Base-by-base conservation (phyloP, 129 eudicot genomes). In the Pseudognaphalium luteoalbum region DNA sequence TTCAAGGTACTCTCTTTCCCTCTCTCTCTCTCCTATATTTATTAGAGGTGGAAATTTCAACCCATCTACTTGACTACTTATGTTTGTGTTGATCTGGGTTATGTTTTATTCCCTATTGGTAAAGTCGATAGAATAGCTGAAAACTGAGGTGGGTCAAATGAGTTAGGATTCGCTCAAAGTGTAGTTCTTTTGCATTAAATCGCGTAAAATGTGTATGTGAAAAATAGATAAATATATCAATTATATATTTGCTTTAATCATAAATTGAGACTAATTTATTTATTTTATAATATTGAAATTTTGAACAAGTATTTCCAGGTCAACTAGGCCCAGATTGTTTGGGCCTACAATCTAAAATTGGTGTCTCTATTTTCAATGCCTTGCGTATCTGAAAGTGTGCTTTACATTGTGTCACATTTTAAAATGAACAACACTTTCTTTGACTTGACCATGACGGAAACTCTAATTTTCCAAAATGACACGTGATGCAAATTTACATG, bases 1-100 rank as follows among this genome's bases (percentile, higher is more conserved):
- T 94, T 94, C 76, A 94, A 91, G 98, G 98, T 91, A 91, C 41
- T 61, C 32, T 71, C 60, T 28, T 34, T 42, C 20, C 8, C 11
- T 59, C 50, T 54, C 51, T 63, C 39, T 62, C 58, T 51, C 58
- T 51, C n/a, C 22, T 63, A 29, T 30, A 30, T 6, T 30, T 5
- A 4, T 29, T 30, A n/a, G 62, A n/a, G 12, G 22, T 5, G 3
- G 22, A 1, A 20, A 57, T 11, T 20, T 28, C 33, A 25, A 61
- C 34, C 34, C n/a, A 17, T 7, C 22, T 22, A 9, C 14, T 22
- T 60, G 5, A 2, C 22, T 22, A 9, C 14, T 22, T 60, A 21
- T 22, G 34, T 34, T 22, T 7, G 17, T 60, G 28, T 20, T 25
- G 28, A 25, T 25, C 28, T 25, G 28, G 28, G 28, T 25, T 25